A percentile compares a stretch with the other conserved stretches of the same genome.
Conservation (phyloP, 345 rosid species). For the Hypericum perforatum region DNA sequence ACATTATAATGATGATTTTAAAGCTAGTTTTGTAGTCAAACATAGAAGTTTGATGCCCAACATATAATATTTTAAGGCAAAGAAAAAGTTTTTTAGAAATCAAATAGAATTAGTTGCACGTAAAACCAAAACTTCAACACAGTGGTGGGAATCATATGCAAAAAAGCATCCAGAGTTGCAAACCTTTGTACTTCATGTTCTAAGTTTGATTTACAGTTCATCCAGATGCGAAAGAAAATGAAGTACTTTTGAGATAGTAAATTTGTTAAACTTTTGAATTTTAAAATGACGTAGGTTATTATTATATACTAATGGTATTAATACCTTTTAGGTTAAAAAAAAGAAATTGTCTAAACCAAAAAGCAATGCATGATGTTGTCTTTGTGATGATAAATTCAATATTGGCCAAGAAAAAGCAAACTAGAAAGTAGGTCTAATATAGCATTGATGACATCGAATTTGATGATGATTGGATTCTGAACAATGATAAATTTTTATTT, state of each 20-base stretch:
- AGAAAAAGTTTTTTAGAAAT: background rate
- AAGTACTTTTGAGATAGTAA: conserved; percentile 2
- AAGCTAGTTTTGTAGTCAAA: background rate
- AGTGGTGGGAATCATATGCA: conserved; percentile 6
- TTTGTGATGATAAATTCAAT: background rate
- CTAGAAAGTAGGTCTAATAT: too few relatives aligned
- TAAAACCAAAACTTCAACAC: background rate
- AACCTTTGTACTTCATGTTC: background rate
- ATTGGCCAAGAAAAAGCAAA: too few relatives aligned
- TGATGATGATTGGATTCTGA: too few relatives aligned
- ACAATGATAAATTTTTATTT: too few relatives aligned
- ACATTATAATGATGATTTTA: background rate
- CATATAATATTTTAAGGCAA: background rate
- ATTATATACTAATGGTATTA: too few relatives aligned
- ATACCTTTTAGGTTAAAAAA: background rate
- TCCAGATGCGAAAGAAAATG: background rate
- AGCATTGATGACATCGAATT: too few relatives aligned
- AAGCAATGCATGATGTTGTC: background rate
- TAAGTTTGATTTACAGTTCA: background rate
- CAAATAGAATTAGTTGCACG: background rate
- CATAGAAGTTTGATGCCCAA: background rate
- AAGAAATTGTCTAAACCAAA: background rate
- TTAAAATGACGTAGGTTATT: background rate
- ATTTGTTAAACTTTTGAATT: background rate
- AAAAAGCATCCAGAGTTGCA: background rate